phyloP scores from a whole-genome alignment of 1,284 basidiomycete genomes.

The Ustilago crameri region DNA sequence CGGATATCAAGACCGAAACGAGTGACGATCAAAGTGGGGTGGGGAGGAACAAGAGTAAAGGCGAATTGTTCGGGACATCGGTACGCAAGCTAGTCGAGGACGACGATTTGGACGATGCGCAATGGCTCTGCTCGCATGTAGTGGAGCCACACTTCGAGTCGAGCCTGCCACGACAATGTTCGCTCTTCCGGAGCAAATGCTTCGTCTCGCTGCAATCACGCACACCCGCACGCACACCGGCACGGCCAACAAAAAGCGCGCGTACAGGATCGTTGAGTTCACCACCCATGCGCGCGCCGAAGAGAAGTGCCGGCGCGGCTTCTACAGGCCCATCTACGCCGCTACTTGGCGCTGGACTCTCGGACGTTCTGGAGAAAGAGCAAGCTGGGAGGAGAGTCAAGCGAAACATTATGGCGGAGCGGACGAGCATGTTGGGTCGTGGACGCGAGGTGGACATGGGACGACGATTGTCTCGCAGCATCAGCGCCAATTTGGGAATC shows the following conservation, averaged over 20 bases:
- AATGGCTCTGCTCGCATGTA: slow-evolving; percentile 60
- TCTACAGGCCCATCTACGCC: neutral
- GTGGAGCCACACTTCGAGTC: slow-evolving; percentile 54
- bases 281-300: slow-evolving; percentile 16
- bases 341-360: slow-evolving; percentile 11
- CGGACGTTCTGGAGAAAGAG: slow-evolving; percentile 43
- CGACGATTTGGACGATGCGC: slow-evolving; percentile 63
- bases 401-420: slow-evolving; percentile 23
- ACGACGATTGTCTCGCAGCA: slow-evolving; percentile 35
- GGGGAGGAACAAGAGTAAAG: slow-evolving; percentile 1
- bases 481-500: slow-evolving; percentile 25
- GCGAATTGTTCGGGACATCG: slow-evolving; percentile 33
- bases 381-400: slow-evolving; percentile 29
- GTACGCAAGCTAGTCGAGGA: slow-evolving; percentile 37
- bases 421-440: slow-evolving; percentile 25
- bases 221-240: slow-evolving; percentile 44
- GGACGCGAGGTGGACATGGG: slow-evolving; percentile 49
- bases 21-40: neutral
- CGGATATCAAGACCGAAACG: slow-evolving; percentile 5
- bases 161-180: slow-evolving; percentile 53
- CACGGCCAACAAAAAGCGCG: slow-evolving; percentile 16
- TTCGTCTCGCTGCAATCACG: slow-evolving; percentile 51
- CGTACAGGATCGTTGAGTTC: slow-evolving; percentile 17
- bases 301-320: slow-evolving; percentile 13
- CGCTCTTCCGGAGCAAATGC: slow-evolving; percentile 57